These are phyloP conservation scores for Canavalia ensiformis DNA, from an alignment of 306 rosid genomes.

Conservation along the genomic window DNA sequence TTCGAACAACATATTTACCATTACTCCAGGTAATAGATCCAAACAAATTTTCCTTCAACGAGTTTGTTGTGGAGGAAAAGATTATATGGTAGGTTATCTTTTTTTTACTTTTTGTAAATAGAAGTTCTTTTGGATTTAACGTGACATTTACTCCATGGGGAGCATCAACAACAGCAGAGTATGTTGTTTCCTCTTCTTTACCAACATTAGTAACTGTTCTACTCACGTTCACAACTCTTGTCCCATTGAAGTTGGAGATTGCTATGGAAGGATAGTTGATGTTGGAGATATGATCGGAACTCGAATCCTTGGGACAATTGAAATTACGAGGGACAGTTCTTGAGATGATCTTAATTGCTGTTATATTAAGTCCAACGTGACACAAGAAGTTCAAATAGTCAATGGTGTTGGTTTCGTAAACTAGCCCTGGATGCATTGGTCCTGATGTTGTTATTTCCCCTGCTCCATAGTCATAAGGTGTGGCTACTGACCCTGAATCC, in stretches of 20 bases:
- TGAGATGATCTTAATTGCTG: constrained; percentile 60
- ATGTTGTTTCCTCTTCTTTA: constrained; percentile 62
- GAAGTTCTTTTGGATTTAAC: constrained; percentile 67
- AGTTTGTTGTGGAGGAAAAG: constrained; percentile 53
- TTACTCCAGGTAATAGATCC: constrained; percentile 82
- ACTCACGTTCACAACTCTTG: constrained; percentile 51
- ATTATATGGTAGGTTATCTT: constrained; percentile 66
- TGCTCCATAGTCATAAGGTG: constrained; percentile 87
- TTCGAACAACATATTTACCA: constrained; percentile 60
- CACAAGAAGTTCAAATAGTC: constrained; percentile 84
- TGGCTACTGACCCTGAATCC: constrained; percentile 62
- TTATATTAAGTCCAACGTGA: constrained; percentile 50
- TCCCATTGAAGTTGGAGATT: constrained; percentile 60
- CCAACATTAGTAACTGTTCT: constrained; percentile 79
- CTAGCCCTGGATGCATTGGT: constrained; percentile 77
- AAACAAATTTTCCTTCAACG: constrained; percentile 51
- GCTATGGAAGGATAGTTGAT: constrained; percentile 92
- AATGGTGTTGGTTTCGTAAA: constrained; percentile 70
- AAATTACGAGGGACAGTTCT: constrained; percentile 57
- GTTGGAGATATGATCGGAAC: constrained; percentile 61
- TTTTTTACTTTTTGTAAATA: constrained; percentile 57
- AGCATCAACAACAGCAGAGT: constrained; percentile 56
- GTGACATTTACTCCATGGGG: constrained; percentile 62
- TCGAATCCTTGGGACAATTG: constrained; percentile 64
- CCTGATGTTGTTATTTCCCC: constrained; percentile 68